These are phyloP conservation scores for Barnettozyma siamensis DNA, from an alignment of 805 yeast genomes.

Conservation along the genomic window DNA sequence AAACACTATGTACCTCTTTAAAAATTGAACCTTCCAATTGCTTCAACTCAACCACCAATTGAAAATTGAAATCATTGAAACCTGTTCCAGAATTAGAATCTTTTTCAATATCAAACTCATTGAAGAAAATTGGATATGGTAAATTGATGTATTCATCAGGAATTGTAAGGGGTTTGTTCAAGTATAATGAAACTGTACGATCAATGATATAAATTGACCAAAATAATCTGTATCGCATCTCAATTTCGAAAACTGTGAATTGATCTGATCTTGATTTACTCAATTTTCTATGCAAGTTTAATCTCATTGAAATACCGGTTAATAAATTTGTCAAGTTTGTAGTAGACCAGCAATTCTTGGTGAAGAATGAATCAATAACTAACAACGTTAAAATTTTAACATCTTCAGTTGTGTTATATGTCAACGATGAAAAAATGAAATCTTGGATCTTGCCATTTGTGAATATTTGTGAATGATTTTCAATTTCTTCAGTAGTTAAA, in stretches of 20 bases:
- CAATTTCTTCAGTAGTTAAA: slow-evolving; percentile 11
- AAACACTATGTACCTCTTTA: slow-evolving; percentile 40
- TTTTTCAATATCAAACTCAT: slow-evolving; percentile 19
- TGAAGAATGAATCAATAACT: slow-evolving; percentile 50
- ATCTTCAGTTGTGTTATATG: slow-evolving; percentile 37
- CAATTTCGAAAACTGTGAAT: slow-evolving; percentile 23
- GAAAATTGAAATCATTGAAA: slow-evolving; percentile 33
- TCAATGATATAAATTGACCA: slow-evolving; percentile 48
- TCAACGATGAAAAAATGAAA: slow-evolving; percentile 19
- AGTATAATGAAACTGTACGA: slow-evolving; percentile 41
- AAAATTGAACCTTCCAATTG: slow-evolving; percentile 44
- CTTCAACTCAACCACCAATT: slow-evolving; percentile 40
- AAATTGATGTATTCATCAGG: slow-evolving; percentile 47
- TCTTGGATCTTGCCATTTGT: slow-evolving; percentile 4
- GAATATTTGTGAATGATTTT: slow-evolving; percentile 10
- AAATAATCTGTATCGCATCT: slow-evolving; percentile 41
- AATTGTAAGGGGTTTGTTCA: slow-evolving; percentile 47
- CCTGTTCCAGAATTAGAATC: neutral
- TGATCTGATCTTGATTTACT: slow-evolving; percentile 19
- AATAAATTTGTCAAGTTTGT: slow-evolving; percentile 49
- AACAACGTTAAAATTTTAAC: slow-evolving; percentile 38
- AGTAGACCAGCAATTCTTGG: slow-evolving; percentile 46
- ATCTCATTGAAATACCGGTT: slow-evolving; percentile 38
- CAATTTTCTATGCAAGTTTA: slow-evolving; percentile 39
- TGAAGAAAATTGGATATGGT: slow-evolving; percentile 36